A percentile compares a stretch with the other conserved stretches of the same genome.
Conservation (phyloP, 768 basidiomycete genomes). For the Trametes villosa region DNA sequence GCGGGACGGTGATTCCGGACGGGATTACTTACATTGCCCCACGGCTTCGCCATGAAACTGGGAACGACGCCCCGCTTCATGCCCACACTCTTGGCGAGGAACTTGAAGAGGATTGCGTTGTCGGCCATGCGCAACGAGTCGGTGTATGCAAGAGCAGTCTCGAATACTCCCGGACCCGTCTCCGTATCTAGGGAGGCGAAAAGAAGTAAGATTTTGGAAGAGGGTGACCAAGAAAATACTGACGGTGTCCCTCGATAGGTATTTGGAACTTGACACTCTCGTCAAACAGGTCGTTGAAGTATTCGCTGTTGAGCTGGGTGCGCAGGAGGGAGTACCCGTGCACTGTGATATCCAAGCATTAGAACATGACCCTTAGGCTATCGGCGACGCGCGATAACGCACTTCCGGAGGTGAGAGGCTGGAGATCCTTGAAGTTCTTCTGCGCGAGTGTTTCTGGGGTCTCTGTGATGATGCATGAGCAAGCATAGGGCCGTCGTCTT, state of each 20-base stretch:
- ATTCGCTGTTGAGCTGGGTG: slow-evolving; percentile 86
- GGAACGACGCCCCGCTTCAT: slow-evolving; percentile 88
- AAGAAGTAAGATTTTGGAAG: background rate
- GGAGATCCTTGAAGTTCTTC: slow-evolving; percentile 77
- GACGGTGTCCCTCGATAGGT: slow-evolving; percentile 86
- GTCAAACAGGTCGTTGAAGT: slow-evolving; percentile 90
- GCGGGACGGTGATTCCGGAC: background rate
- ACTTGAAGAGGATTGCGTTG: slow-evolving; percentile 93
- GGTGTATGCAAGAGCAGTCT: slow-evolving; percentile 88
- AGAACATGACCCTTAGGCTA: background rate
- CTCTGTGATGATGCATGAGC: slow-evolving; percentile 50
- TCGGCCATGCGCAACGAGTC: slow-evolving; percentile 83
- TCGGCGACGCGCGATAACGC: slow-evolving; percentile 35
- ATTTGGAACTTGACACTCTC: slow-evolving; percentile 72
- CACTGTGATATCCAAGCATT: slow-evolving; percentile 54
- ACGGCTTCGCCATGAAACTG: slow-evolving; percentile 99
- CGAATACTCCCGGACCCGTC: slow-evolving; percentile 87
- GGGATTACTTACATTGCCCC: slow-evolving; percentile 72
- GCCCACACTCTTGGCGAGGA: slow-evolving; percentile 87
- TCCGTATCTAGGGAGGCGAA: slow-evolving; percentile 72
- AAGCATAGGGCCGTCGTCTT: background rate
- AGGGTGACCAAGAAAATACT: slow-evolving; percentile 20
- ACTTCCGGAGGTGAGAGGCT: slow-evolving; percentile 93
- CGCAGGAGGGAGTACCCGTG: slow-evolving; percentile 95
- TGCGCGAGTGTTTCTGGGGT: slow-evolving; percentile 74